A percentile compares a stretch with the other conserved stretches of the same genome.
These are phyloP conservation scores for Eruca vesicaria DNA, from an alignment of 441 rosid species.

Conservation along the genomic window DNA sequence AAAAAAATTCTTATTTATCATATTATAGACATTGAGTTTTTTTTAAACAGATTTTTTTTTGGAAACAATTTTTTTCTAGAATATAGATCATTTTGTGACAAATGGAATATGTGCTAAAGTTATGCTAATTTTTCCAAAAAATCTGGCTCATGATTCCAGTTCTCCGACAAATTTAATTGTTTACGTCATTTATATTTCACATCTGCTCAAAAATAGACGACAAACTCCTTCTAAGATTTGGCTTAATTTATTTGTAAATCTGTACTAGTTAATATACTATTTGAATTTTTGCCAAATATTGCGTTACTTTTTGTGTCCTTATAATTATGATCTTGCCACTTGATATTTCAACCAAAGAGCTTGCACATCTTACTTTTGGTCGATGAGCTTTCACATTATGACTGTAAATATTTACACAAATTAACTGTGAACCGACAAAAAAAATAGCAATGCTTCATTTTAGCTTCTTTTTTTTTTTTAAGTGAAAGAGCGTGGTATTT, in stretches of 20 bases:
- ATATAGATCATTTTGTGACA: too few species aligned
- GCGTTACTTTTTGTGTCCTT: too few species aligned
- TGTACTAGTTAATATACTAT: background rate
- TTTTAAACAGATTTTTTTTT: too few species aligned
- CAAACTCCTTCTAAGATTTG: constrained; percentile 13
- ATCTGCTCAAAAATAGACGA: constrained; percentile 21
- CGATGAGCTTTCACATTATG: background rate
- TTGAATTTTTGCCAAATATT: background rate
- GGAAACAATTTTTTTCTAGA: too few species aligned
- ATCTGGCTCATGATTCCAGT: constrained; percentile 34
- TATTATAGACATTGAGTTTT: too few species aligned
- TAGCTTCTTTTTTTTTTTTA: too few species aligned
- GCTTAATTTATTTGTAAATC: background rate
- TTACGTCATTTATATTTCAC: constrained; percentile 25
- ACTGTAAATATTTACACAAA: background rate
- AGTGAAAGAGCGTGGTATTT: too few species aligned
- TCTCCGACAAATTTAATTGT: constrained; percentile 29
- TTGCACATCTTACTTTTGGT: background rate
- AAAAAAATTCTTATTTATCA: too few species aligned
- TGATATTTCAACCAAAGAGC: background rate
- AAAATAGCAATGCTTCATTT: background rate
- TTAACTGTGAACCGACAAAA: background rate
- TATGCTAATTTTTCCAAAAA: constrained; percentile 29
- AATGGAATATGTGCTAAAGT: background rate
- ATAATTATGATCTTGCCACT: background rate